These are phyloP conservation scores for Cordyceps cicadae DNA, from an alignment of 2,329 filamentous ascomycete genomes.

Conservation along the genomic window DNA sequence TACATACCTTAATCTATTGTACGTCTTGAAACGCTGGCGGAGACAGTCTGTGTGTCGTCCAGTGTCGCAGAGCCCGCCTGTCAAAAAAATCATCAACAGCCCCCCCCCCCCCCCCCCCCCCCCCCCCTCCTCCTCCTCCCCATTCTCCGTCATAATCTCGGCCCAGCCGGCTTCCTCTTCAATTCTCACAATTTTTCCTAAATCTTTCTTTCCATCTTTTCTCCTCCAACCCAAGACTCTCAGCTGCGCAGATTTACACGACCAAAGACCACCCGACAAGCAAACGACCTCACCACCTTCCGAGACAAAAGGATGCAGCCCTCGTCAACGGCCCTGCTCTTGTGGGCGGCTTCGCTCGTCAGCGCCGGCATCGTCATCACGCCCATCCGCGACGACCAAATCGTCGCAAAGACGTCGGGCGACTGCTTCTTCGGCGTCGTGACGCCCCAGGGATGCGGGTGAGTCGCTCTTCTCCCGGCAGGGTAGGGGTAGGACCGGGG, in stretches of 20 bases:
- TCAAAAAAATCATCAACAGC: background rate
- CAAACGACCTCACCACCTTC: background rate
- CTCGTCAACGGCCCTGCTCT: slow-evolving; percentile 27
- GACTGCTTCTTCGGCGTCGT: slow-evolving; percentile 51
- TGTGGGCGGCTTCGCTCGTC: slow-evolving; percentile 36
- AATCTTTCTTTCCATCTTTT: background rate
- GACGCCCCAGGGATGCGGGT: slow-evolving; percentile 52
- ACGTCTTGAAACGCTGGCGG: slow-evolving; percentile 9
- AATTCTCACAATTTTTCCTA: background rate
- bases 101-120: no score
- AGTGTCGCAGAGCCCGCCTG: background rate
- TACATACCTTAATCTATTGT: no score
- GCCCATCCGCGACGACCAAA: slow-evolving; percentile 41
- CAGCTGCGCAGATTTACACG: background rate
- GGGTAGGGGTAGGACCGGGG: background rate
- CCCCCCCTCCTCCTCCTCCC: no score
- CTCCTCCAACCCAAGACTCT: background rate
- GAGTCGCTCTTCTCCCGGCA: slow-evolving; percentile 21
- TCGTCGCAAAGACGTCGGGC: slow-evolving; percentile 37
- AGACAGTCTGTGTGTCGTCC: slow-evolving; percentile 10
- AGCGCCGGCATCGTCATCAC: slow-evolving; percentile 49
- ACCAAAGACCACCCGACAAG: background rate
- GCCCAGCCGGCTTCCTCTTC: slow-evolving; percentile 4
- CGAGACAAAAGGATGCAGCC: background rate
- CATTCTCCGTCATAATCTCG: background rate